Base-by-base conservation (phyloP, 345 rosid species). In the Salix suchowensis region DNA sequence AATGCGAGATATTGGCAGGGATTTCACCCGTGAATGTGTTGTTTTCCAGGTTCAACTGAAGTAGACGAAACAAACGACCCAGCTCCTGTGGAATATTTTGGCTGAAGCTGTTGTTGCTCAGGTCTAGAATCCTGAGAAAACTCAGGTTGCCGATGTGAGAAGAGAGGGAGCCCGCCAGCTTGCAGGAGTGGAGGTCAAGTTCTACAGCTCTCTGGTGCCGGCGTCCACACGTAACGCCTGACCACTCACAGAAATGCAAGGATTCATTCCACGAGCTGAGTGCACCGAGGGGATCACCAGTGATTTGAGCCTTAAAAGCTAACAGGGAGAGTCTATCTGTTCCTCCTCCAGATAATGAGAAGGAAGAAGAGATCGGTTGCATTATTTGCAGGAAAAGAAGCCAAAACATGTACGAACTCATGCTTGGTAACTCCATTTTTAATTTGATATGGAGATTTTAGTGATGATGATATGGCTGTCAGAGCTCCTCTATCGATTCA, bases 11-110 rank as follows among this genome's bases (percentile, higher is more conserved):
- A 26, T 76, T 54, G 24, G 36, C 21, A 4, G 88, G 84, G 58
- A 82, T 78, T 76, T 70, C 76, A 7, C 85, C 85, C 8, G 67
- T 76, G 19, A 82, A 76, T 36, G 72, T 67, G 73, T 84, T 84
- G 39, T 3, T 61, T 21, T 9, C 68, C 0, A 83, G 70, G 16
- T 10, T 3, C 13, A 83, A 40, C 7, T n/a, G 28, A 66, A 7
- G 82, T 55, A 83, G 66, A 10, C 81, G 82, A 60, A 71, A 66
- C 64, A 83, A 55, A 23, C 80, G 21, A 7, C 85, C 85, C n/a
- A 79, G 37, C 58, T 83, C 85, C 2, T 5, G 36, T 0, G 85
- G 86, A 24, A 84, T 80, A 18, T 71, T 7, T 0, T 76, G 75
- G 9, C 75, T 52, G 71, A 84, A 79, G 64, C 50, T 69, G 70